Base-by-base conservation (phyloP, 306 rosid species). In the Cicer pinnatifidum region DNA sequence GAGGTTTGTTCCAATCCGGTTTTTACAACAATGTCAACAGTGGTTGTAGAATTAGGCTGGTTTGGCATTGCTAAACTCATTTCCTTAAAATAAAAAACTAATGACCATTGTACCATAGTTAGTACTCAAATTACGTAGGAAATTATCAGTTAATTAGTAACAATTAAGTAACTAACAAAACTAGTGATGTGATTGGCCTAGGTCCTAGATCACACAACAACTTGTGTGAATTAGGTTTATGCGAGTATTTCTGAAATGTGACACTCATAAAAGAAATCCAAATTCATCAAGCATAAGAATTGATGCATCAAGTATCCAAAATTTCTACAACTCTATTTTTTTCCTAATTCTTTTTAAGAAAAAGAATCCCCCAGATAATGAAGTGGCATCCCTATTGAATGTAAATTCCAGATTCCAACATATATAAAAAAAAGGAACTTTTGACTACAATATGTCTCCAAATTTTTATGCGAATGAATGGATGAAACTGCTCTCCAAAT, bases 161-260 rank as follows among this genome's bases (percentile, higher is more conserved):
- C 51, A 74, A 50, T n/a, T 52, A 52, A 40, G 44, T 17, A 53
- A 17, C 44, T 39, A 23, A 23, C 1, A 75, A 40, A 63, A 39
- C 17, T 51, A 61, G 47, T 20, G 19, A 53, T 43, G 65, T 7
- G 37, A 75, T 75, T 75, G 73, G 64, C 13, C 57, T 69, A 40
- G 63, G 63, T 17, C 37, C 65, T 60, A 23, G 57, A 67, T 28
- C 67, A 43, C 47, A 4, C 12, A 66, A 4, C 12, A 66, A 43
- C 41, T 28, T 44, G 2, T 9, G 50, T 43, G n/a, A 37, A 13
- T 11, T 9, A 10, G 5, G 17, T 33, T 33, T n/a, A 70, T 37
- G 19, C 3, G 9, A 38, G 40, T 3, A 69, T 6, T 51, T 35
- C 7, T 38, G 17, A 10, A 35, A 43, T 17, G 17, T 61, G 44